Percentiles rank a stretch among this genome's conserved stretches.
These are phyloP conservation scores for Dionaea muscipula DNA, from an alignment of 179 eudicot species.

Conservation along the genomic window DNA sequence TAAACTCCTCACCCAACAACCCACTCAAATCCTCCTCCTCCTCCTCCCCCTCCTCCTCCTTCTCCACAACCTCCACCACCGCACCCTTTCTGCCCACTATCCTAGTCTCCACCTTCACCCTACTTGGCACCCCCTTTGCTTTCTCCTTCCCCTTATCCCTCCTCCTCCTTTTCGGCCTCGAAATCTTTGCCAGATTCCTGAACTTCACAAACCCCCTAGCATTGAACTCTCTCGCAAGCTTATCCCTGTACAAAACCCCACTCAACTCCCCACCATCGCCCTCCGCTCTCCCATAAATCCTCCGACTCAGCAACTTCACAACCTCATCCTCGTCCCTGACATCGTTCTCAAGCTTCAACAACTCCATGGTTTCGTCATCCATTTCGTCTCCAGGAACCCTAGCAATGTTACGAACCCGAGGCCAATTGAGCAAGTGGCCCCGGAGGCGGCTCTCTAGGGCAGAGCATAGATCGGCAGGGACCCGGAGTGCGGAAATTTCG, in stretches of 20 bases:
- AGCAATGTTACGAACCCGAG: constrained; percentile 68
- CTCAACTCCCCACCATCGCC: constrained; percentile 58
- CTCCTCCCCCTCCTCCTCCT: constrained; percentile 23
- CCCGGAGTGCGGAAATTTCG: constrained; percentile 60
- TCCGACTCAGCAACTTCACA: constrained; percentile 29
- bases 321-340: constrained; percentile 17
- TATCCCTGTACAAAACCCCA: constrained; percentile 67
- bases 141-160: constrained; percentile 13
- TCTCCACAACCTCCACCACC: constrained; percentile 37
- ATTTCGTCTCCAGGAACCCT: constrained; percentile 78
- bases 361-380: constrained; percentile 23
- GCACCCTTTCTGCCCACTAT: constrained; percentile 24
- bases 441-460: constrained; percentile 60
- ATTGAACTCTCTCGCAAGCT: constrained; percentile 58
- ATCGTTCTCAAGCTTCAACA: constrained; percentile 5
- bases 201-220: constrained; percentile 60
- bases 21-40: constrained; percentile 44
- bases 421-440: constrained; percentile 91
- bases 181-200: constrained; percentile 68
- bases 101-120: constrained; percentile 10
- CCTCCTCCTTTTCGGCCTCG: constrained; percentile 59
- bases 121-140: constrained; percentile 9
- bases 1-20: constrained; percentile 59
- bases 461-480: constrained; percentile 51
- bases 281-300: constrained; percentile 54